A percentile compares a stretch with the other conserved stretches of the same genome.
These are phyloP conservation scores for Scheffersomyces titani DNA, from an alignment of 1,139 yeast genomes.

Conservation along the genomic window DNA sequence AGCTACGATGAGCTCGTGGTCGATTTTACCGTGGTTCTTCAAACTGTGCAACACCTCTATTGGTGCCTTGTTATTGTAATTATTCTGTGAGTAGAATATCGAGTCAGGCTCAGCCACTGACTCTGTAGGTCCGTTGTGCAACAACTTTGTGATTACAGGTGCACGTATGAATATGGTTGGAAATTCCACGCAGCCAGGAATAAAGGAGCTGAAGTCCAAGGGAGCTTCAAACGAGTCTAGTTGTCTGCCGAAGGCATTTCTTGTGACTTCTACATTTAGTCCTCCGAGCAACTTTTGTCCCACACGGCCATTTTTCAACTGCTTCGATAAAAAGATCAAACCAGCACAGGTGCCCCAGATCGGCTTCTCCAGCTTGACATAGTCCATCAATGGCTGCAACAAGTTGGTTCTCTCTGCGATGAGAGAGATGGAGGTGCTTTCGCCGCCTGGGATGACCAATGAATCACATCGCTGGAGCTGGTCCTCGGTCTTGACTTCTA, in stretches of 20 bases:
- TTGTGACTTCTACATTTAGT: conserved; percentile 59
- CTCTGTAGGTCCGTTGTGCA: conserved; percentile 14
- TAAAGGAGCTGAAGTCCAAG: conserved; percentile 52
- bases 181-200: conserved; percentile 43
- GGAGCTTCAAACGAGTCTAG: conserved; percentile 60
- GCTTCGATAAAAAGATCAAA: conserved; percentile 62
- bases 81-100: conserved; percentile 26
- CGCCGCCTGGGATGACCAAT: conserved; percentile 79
- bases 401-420: conserved; percentile 68
- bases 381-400: conserved; percentile 54
- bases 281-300: conserved; percentile 69
- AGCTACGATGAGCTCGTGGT: conserved; percentile 58
- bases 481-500: conserved; percentile 54
- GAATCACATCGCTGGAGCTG: conserved; percentile 58
- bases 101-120: conserved; percentile 14
- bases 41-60: conserved; percentile 48
- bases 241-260: conserved; percentile 84
- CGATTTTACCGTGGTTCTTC: conserved; percentile 13
- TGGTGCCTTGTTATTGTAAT: conserved; percentile 26
- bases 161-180: conserved; percentile 76
- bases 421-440: conserved; percentile 73
- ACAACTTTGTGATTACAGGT: conserved; percentile 59
- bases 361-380: conserved; percentile 54
- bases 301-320: conserved; percentile 54
- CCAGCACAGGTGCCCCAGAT: conserved; percentile 93